Evolutionary conservation across 306 rosid genomes (phyloP).

Genomic region (Ammopiptanthus mongolicus): DNA sequence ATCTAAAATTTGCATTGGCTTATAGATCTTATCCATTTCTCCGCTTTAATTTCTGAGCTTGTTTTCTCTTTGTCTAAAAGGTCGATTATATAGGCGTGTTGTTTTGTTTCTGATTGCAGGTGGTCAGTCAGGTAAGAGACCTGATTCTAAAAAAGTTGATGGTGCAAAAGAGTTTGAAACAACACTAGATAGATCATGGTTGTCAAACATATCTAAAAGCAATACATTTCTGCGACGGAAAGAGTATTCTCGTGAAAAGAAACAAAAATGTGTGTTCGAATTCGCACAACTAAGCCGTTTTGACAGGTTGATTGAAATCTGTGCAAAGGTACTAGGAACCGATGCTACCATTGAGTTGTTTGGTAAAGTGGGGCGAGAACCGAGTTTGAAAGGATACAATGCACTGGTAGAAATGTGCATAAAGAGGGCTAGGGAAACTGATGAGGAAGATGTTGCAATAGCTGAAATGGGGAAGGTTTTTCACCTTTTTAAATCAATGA

Average conservation of each 20-base stretch:
- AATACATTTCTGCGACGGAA: constrained; percentile 29
- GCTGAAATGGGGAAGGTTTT: constrained; percentile 54
- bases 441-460: constrained; percentile 39
- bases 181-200: constrained; percentile 35
- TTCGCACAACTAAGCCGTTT: constrained; percentile 39
- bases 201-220: constrained; percentile 22
- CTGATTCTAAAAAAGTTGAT: constrained; percentile 21
- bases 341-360: constrained; percentile 38
- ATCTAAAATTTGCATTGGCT: background rate
- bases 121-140: constrained; percentile 15
- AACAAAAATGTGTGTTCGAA: constrained; percentile 39
- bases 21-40: background rate
- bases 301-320: constrained; percentile 28
- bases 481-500: constrained; percentile 51
- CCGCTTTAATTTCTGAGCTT: background rate
- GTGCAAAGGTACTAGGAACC: constrained; percentile 53
- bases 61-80: constrained; percentile 8
- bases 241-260: constrained; percentile 50
- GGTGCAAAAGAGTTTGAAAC: constrained; percentile 26
- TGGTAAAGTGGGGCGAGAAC: constrained; percentile 55
- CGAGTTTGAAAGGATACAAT: constrained; percentile 49
- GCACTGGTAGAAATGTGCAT: constrained; percentile 51
- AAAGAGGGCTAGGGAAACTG: constrained; percentile 48
- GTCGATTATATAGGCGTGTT: background rate
- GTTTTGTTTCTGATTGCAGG: constrained; percentile 37